Percentiles rank a stretch among this genome's conserved stretches.
These are phyloP conservation scores for Scedosporium dehoogii DNA, from an alignment of 2,329 filamentous ascomycete species.

Conservation along the genomic window DNA sequence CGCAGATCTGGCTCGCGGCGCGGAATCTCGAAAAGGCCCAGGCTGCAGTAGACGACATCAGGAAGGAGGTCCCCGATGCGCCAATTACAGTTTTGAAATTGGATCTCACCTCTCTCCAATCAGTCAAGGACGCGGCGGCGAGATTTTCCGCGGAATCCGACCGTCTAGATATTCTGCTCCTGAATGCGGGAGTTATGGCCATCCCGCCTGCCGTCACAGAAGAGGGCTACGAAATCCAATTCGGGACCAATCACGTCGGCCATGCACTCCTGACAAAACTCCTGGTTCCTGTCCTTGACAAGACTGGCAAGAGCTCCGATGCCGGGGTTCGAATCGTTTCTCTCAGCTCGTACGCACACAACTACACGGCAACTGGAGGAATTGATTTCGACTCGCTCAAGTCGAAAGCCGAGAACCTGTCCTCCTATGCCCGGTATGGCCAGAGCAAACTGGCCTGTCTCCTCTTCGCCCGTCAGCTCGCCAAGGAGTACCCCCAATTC, in stretches of 20 bases:
- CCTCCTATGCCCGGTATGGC: slow-evolving; percentile 16
- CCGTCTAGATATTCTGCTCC: slow-evolving; percentile 33
- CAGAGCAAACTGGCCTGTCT: slow-evolving; percentile 23
- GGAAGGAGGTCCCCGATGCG: slow-evolving; percentile 12
- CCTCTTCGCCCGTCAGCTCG: slow-evolving; percentile 18
- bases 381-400: slow-evolving; percentile 21
- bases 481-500: slow-evolving; percentile 14
- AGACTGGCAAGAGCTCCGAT: slow-evolving; percentile 22
- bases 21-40: slow-evolving; percentile 26
- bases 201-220: slow-evolving; percentile 23
- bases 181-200: slow-evolving; percentile 33
- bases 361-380: slow-evolving; percentile 13
- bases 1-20: slow-evolving; percentile 16
- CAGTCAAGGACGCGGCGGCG: slow-evolving; percentile 29
- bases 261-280: slow-evolving; percentile 33
- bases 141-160: slow-evolving; percentile 22
- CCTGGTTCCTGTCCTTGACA: slow-evolving; percentile 20
- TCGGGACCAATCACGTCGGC: slow-evolving; percentile 39
- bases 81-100: slow-evolving; percentile 25
- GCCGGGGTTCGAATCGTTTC: slow-evolving; percentile 21
- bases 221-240: slow-evolving; percentile 39
- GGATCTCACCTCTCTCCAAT: slow-evolving; percentile 33
- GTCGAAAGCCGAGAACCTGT: slow-evolving; percentile 12
- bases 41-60: slow-evolving; percentile 26
- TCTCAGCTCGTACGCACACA: slow-evolving; percentile 17